phyloP scores from a whole-genome alignment of 108 stramenopile genomes.

The Craspedostauros australis region DNA sequence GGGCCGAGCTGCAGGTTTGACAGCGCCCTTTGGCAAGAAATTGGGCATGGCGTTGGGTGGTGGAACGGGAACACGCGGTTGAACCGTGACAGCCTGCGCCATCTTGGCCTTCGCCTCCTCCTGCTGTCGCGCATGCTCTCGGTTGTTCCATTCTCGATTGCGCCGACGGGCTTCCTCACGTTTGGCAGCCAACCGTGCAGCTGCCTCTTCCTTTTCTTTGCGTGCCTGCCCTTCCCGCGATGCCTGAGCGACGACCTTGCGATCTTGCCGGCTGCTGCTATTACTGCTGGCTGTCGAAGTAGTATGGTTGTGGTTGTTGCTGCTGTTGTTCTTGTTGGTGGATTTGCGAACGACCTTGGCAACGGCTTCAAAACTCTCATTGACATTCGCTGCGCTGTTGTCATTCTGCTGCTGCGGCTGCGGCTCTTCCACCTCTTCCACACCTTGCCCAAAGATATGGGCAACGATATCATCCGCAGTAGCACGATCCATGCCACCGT shows the following conservation, averaged over 20 bases:
- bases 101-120: conserved; percentile 51
- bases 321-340: background rate
- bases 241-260: background rate
- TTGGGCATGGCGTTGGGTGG: background rate
- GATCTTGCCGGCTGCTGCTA: conserved; percentile 9
- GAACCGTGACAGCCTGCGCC: conserved; percentile 24
- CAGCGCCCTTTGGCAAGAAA: background rate
- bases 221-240: conserved; percentile 24
- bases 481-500: conserved; percentile 66
- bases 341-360: background rate
- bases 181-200: conserved; percentile 53
- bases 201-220: conserved; percentile 41
- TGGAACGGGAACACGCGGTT: background rate
- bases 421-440: conserved; percentile 11
- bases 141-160: conserved; percentile 80
- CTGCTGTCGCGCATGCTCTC: conserved; percentile 56
- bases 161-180: conserved; percentile 74
- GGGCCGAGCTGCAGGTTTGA: background rate
- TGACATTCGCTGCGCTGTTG: background rate
- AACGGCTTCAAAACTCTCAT: background rate
- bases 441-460: conserved; percentile 66
- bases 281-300: too few relatives aligned
- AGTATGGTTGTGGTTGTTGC: too few relatives aligned
- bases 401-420: conserved; percentile 7
- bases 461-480: conserved; percentile 78